Percentiles rank a stretch among this genome's conserved stretches.
Evolutionary conservation across 371 early-diverging fungal genomes (phyloP).

Genomic region (Nematocida sp.): DNA sequence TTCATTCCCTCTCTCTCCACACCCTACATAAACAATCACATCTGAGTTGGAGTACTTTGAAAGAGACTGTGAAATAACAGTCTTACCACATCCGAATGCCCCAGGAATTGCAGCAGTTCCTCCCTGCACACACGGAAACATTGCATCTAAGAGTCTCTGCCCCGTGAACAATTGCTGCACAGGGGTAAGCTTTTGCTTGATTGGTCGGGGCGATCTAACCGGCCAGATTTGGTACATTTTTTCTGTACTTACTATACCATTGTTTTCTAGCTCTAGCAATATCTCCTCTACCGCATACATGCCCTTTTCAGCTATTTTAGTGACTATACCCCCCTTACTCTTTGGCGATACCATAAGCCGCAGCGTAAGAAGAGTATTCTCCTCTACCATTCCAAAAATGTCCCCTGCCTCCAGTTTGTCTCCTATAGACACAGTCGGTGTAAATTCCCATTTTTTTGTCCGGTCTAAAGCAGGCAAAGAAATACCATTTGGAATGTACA

Average conservation of each 20-base stretch:
- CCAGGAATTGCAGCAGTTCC: slow-evolving; percentile 99
- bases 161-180: slow-evolving; percentile 95
- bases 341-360: slow-evolving; percentile 87
- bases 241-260: slow-evolving; percentile 74
- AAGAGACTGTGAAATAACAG: slow-evolving; percentile 97
- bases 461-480: slow-evolving; percentile 90
- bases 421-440: slow-evolving; percentile 80
- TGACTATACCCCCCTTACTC: slow-evolving; percentile 84
- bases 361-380: slow-evolving; percentile 85
- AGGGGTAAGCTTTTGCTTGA: slow-evolving; percentile 88
- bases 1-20: slow-evolving; percentile 99
- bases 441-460: slow-evolving; percentile 85
- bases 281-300: slow-evolving; percentile 84
- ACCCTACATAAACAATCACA: slow-evolving; percentile 97
- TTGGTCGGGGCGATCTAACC: slow-evolving; percentile 94
- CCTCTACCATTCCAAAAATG: slow-evolving; percentile 87
- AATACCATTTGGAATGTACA: slow-evolving; percentile 98
- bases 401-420: slow-evolving; percentile 95
- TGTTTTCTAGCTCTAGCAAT: slow-evolving; percentile 89
- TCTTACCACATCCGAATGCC: slow-evolving; percentile 99
- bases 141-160: slow-evolving; percentile 94
- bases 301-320: slow-evolving; percentile 87
- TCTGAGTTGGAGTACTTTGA: slow-evolving; percentile 99
- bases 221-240: slow-evolving; percentile 95
- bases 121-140: slow-evolving; percentile 99